phyloP scores from a whole-genome alignment of 164 flowering plant species.

The Stephania japonica region DNA sequence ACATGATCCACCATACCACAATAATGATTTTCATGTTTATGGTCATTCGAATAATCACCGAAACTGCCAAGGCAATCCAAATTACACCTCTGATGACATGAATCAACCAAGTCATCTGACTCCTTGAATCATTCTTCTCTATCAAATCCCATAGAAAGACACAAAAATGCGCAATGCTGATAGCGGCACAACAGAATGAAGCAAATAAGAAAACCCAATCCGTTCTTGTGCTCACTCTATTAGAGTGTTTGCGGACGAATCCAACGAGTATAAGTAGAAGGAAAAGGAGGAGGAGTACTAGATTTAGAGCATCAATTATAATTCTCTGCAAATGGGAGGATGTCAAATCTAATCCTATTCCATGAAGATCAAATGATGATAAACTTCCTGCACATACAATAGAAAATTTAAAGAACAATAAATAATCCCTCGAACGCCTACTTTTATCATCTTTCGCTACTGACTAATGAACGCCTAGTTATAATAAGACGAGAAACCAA shows the following conservation, averaged over 20 bases:
- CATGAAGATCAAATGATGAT: slow-evolving; percentile 34
- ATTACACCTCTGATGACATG: slow-evolving; percentile 36
- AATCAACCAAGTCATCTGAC: slow-evolving; percentile 23
- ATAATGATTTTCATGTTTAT: slow-evolving; percentile 30
- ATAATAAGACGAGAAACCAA: too few species aligned
- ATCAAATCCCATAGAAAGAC: slow-evolving; percentile 26
- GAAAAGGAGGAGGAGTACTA: slow-evolving; percentile 38
- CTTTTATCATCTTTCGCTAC: too few species aligned
- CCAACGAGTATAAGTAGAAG: slow-evolving; percentile 24
- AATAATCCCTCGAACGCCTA: too few species aligned
- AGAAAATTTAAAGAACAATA: background rate
- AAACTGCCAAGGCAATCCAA: slow-evolving; percentile 50
- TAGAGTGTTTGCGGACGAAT: slow-evolving; percentile 15
- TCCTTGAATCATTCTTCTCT: slow-evolving; percentile 8
- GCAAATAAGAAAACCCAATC: slow-evolving; percentile 24
- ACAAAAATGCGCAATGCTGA: slow-evolving; percentile 30
- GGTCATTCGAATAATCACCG: slow-evolving; percentile 31
- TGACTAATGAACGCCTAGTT: too few species aligned
- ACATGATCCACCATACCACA: slow-evolving; percentile 58
- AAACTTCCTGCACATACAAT: slow-evolving; percentile 27
- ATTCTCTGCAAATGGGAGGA: slow-evolving; percentile 33
- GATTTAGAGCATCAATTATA: slow-evolving; percentile 40
- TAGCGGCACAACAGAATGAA: slow-evolving; percentile 42
- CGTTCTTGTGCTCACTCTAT: slow-evolving; percentile 16
- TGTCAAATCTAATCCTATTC: slow-evolving; percentile 27